phyloP scores from a whole-genome alignment of 2,329 filamentous ascomycete species.

The Rutstroemia sp. region DNA sequence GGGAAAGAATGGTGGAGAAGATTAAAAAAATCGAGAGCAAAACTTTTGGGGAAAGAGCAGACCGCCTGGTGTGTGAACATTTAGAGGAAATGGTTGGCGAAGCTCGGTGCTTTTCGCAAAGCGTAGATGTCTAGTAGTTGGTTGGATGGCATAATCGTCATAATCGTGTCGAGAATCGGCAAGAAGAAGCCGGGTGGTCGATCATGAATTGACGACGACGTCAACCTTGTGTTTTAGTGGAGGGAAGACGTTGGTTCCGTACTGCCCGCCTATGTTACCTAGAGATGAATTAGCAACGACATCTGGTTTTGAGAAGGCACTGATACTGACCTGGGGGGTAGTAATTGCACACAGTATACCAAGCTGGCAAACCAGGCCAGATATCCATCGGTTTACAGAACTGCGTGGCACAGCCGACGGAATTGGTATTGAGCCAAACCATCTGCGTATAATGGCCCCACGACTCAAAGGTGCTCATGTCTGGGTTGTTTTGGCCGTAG shows the following conservation, averaged over 20 bases:
- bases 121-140: too few relatives aligned
- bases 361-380: conserved; percentile 34
- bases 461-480: conserved; percentile 52
- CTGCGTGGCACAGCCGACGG: conserved; percentile 53
- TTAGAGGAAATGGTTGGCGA: too few relatives aligned
- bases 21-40: too few relatives aligned
- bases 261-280: conserved; percentile 9
- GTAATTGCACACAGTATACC: conserved; percentile 90
- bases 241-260: conserved; percentile 8
- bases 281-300: background rate
- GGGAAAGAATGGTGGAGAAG: too few relatives aligned
- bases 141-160: background rate
- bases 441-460: conserved; percentile 73
- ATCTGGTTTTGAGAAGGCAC: background rate
- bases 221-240: background rate
- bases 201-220: background rate
- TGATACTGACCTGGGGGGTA: conserved; percentile 12
- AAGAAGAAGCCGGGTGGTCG: background rate
- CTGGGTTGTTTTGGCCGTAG: conserved; percentile 54
- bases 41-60: too few relatives aligned
- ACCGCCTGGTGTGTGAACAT: too few relatives aligned
- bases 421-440: conserved; percentile 55
- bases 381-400: conserved; percentile 43
- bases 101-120: too few relatives aligned
- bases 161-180: background rate